A percentile compares a stretch with the other conserved stretches of the same genome.
Evolutionary conservation across 2,329 filamentous ascomycete genomes (phyloP).

Genomic region (Bipolaris bicolor): DNA sequence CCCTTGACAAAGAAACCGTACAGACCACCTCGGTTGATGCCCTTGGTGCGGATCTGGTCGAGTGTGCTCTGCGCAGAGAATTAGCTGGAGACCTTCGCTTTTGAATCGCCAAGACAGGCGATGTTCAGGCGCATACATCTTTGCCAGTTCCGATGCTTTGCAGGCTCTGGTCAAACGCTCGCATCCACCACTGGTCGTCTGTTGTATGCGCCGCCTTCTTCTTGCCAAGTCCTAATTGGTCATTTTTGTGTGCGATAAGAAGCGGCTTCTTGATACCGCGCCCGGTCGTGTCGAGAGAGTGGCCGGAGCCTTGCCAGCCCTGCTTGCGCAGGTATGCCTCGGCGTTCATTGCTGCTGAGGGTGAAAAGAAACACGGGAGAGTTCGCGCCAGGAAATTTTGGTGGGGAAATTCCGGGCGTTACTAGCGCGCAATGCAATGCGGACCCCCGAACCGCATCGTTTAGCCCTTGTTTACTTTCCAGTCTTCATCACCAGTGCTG

Average conservation of each 20-base stretch:
- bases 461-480: background rate
- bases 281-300: constrained; percentile 78
- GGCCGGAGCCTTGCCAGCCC: constrained; percentile 88
- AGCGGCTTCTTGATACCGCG: constrained; percentile 84
- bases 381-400: constrained; percentile 26
- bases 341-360: constrained; percentile 71
- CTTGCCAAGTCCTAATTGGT: constrained; percentile 80
- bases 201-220: constrained; percentile 63
- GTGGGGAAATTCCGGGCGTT: constrained; percentile 20
- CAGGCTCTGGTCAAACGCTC: constrained; percentile 89
- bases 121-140: constrained; percentile 23
- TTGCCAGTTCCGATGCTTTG: constrained; percentile 62
- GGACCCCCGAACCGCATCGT: constrained; percentile 10
- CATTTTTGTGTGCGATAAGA: constrained; percentile 80
- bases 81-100: background rate
- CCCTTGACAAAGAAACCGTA: constrained; percentile 88
- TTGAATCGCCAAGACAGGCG: background rate
- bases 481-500: background rate
- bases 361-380: constrained; percentile 8
- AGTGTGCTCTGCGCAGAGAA: constrained; percentile 61
- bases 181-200: constrained; percentile 94
- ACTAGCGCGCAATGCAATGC: constrained; percentile 9
- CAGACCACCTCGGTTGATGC: constrained; percentile 61
- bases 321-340: constrained; percentile 81
- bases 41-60: constrained; percentile 55